Conservation (phyloP, 192 early-diverging fungal genomes). For the Paraglomus brasilianum region DNA sequence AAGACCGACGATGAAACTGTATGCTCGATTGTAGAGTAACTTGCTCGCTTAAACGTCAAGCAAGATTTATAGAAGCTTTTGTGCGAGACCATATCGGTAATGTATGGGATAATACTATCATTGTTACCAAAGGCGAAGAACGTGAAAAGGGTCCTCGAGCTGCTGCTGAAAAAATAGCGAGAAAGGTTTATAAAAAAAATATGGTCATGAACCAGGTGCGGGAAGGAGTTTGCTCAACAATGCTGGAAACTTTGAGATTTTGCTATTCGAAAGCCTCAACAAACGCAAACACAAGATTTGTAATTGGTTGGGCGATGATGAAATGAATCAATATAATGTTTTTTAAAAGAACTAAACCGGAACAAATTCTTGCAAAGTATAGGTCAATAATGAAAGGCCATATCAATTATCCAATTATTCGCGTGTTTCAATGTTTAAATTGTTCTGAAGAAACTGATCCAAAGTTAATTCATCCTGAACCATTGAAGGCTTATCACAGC, state of each 20-base stretch:
- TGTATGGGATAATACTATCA: conserved; percentile 29
- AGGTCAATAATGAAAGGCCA: conserved; percentile 3
- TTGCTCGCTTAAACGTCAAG: conserved; percentile 4
- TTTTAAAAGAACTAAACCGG: conserved; percentile 1
- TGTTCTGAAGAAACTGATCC: conserved; percentile 23
- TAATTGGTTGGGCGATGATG: no score
- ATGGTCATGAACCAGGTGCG: no score
- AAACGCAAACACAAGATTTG: background rate
- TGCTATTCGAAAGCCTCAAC: conserved; percentile 3
- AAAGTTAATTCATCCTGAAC: background rate
- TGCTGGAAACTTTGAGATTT: background rate
- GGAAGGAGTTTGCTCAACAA: background rate
- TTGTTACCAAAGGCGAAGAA: conserved; percentile 8
- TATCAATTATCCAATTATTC: background rate
- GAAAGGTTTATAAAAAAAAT: no score
- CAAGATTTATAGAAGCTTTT: conserved; percentile 25
- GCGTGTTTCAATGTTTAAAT: background rate
- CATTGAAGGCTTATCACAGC: no score
- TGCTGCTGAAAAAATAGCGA: conserved; percentile 5
- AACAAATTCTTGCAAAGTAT: conserved; percentile 17
- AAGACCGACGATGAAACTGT: conserved; percentile 14
- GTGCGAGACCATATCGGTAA: conserved; percentile 11
- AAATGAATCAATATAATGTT: background rate
- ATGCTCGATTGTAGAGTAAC: background rate
- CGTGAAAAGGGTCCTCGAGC: background rate